Evolutionary conservation across 2,329 filamentous ascomycete genomes (phyloP).

Genomic region (Samsoniella hepiali): DNA sequence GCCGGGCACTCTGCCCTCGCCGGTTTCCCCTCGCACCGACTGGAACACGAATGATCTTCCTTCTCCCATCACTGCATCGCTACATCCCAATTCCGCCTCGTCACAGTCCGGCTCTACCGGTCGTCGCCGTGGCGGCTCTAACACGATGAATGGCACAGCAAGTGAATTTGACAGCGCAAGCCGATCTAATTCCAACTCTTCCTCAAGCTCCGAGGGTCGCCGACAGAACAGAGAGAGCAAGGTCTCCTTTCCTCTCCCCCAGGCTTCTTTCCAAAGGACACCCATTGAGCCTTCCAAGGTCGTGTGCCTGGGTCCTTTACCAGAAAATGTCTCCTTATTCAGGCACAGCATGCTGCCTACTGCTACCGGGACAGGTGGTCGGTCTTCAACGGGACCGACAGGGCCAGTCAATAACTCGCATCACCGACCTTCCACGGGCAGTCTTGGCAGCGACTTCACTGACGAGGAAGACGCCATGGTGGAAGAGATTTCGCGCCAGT

Average conservation of each 20-base stretch:
- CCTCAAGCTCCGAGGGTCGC: conserved; percentile 24
- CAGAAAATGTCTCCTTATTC: conserved; percentile 41
- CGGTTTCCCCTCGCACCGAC: conserved; percentile 46
- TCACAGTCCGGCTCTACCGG: conserved; percentile 22
- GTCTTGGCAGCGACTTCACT: conserved; percentile 56
- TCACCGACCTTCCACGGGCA: conserved; percentile 35
- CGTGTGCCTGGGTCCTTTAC: conserved; percentile 53
- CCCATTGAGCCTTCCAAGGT: conserved; percentile 52
- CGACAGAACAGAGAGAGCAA: conserved; percentile 20
- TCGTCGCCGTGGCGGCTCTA: conserved; percentile 17
- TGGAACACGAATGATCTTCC: conserved; percentile 41
- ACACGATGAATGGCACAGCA: conserved; percentile 14
- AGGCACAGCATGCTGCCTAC: conserved; percentile 21
- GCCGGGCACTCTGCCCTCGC: conserved; percentile 44
- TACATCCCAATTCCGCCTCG: conserved; percentile 25
- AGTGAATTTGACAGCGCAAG: conserved; percentile 29
- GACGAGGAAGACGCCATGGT: conserved; percentile 46
- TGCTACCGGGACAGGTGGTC: conserved; percentile 1
- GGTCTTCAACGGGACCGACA: neutral
- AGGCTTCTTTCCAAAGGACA: conserved; percentile 39
- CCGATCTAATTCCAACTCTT: conserved; percentile 28
- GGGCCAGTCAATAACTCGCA: neutral
- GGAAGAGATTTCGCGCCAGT: conserved; percentile 29
- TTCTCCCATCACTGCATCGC: conserved; percentile 39
- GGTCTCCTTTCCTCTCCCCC: conserved; percentile 23